Evolutionary conservation across 2,329 filamentous ascomycete species (phyloP).

Genomic region (Dryadomyces quercus-mongolicae): DNA sequence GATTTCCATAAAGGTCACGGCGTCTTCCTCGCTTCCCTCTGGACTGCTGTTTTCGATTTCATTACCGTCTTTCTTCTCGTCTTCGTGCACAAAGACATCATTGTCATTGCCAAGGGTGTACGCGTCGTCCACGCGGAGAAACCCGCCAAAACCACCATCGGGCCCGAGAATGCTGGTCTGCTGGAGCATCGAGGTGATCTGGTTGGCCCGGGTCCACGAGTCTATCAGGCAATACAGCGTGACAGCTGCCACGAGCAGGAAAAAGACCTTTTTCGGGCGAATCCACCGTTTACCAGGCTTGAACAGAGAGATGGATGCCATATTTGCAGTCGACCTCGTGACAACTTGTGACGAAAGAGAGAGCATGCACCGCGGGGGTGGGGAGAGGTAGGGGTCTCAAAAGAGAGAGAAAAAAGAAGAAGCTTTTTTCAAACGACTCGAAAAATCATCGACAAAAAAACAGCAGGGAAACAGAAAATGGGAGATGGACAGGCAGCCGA

Average conservation of each 20-base stretch:
- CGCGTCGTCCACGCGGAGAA: neutral
- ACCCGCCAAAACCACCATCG: neutral
- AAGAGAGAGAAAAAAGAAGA: neutral
- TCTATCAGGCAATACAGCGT: neutral
- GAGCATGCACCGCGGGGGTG: neutral
- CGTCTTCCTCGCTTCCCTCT: neutral
- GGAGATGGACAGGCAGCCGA: neutral
- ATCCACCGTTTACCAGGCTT: neutral
- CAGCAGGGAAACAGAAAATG: neutral
- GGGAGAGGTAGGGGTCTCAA: neutral
- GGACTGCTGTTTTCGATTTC: neutral
- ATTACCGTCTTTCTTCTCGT: neutral
- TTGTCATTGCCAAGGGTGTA: neutral
- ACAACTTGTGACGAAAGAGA: no score
- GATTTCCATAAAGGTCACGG: neutral
- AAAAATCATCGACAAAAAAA: neutral
- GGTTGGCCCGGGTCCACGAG: neutral
- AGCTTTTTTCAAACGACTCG: neutral
- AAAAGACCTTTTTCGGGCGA: neutral
- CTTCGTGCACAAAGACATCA: neutral
- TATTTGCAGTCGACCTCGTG: neutral
- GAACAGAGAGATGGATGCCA: neutral
- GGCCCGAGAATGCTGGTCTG: neutral
- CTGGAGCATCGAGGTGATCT: neutral
- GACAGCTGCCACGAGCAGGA: neutral